Percentiles rank a stretch among this genome's conserved stretches.
Conservation (phyloP, 2,329 filamentous ascomycete genomes). For the Aaosphaeria arxii region DNA sequence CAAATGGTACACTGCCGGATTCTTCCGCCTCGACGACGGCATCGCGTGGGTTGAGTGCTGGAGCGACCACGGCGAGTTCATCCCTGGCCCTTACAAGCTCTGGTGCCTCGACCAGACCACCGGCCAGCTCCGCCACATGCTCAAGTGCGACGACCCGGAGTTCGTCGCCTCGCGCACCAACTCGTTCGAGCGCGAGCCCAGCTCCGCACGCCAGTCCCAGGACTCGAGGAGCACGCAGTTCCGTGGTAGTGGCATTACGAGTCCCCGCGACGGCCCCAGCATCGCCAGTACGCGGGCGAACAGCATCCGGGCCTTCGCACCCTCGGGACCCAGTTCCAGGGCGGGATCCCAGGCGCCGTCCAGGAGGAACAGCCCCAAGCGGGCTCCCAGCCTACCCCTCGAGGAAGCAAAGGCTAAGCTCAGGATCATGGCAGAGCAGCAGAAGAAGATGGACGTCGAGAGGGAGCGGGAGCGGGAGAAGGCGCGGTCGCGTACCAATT, state of each 20-base stretch:
- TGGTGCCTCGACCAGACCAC: conserved; percentile 46
- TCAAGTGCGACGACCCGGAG: conserved; percentile 36
- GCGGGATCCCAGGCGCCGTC: conserved; percentile 21
- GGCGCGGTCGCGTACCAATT: too few relatives aligned
- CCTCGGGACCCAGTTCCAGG: conserved; percentile 16
- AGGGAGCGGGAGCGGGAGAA: too few relatives aligned
- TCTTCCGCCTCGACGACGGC: conserved; percentile 51
- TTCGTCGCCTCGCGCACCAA: conserved; percentile 18
- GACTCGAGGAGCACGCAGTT: conserved; percentile 29
- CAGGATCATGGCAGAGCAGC: conserved; percentile 3
- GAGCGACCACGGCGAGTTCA: conserved; percentile 49
- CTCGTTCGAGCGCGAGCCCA: conserved; percentile 16
- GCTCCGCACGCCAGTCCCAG: conserved; percentile 13
- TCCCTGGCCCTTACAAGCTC: conserved; percentile 49
- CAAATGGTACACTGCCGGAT: conserved; percentile 40
- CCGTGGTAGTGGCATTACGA: conserved; percentile 17
- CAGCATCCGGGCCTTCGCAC: conserved; percentile 20
- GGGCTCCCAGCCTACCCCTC: background rate
- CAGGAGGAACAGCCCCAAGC: conserved; percentile 21
- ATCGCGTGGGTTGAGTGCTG: conserved; percentile 50
- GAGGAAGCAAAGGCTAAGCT: conserved; percentile 5
- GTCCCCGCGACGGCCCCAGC: conserved; percentile 22
- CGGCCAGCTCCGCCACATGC: conserved; percentile 37
- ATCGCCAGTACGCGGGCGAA: conserved; percentile 24
- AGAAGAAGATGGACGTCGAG: background rate